Conservation (phyloP, 148 eudicot genomes). For the Camellia granthamiana region DNA sequence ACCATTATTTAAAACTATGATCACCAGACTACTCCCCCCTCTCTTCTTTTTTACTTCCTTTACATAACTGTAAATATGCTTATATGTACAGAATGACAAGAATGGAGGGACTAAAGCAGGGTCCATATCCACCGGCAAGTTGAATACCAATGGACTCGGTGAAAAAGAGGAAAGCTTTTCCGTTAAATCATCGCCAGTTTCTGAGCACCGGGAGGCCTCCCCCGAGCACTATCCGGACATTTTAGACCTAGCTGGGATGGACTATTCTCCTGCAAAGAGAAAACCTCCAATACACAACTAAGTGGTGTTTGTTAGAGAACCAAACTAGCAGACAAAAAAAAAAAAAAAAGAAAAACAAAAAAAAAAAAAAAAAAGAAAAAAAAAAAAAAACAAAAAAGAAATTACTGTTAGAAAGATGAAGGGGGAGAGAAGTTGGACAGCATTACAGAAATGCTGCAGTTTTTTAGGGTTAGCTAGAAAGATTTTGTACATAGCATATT, state of each 20-base stretch:
- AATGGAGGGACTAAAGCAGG: background rate
- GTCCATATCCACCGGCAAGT: background rate
- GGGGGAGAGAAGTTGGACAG: constrained; percentile 27
- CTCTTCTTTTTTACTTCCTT: too few species aligned
- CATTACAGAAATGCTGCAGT: constrained; percentile 59
- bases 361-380: background rate
- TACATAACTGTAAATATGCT: too few species aligned
- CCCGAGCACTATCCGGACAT: constrained; percentile 20
- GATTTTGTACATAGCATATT: constrained; percentile 26
- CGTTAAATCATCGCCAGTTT: constrained; percentile 14
- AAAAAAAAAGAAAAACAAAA: too few species aligned
- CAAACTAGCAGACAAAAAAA: too few species aligned
- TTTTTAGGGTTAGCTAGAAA: constrained; percentile 25
- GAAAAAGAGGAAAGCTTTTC: constrained; percentile 12
- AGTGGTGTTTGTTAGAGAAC: background rate
- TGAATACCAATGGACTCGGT: background rate
- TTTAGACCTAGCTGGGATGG: constrained; percentile 61
- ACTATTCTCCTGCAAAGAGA: constrained; percentile 61
- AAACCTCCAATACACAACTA: constrained; percentile 62
- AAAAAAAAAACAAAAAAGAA: background rate
- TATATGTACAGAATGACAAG: too few species aligned
- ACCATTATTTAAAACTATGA: too few species aligned
- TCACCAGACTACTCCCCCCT: too few species aligned
- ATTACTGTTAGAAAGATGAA: too few species aligned
- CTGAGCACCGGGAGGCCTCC: constrained; percentile 20